These are phyloP conservation scores for Hippophae tibetana DNA, from an alignment of 306 rosid species.

Conservation along the genomic window DNA sequence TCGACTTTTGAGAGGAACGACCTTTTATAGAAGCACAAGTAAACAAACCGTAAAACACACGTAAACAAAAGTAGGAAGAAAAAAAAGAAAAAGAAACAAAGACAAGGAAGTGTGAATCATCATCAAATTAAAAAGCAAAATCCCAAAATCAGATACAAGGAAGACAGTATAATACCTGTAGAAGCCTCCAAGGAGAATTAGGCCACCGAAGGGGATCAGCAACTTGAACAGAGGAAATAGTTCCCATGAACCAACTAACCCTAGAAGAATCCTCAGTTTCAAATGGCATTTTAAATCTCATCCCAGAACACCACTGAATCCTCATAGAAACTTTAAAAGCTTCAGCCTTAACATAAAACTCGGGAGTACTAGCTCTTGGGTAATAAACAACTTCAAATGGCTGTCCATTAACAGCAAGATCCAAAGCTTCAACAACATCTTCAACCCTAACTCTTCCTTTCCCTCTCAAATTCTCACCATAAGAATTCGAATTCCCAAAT, in stretches of 20 bases:
- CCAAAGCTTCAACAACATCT: constrained; percentile 60
- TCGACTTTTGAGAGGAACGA: too few relatives aligned
- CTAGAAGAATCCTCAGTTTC: constrained; percentile 95
- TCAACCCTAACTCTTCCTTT: constrained; percentile 53
- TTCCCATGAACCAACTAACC: constrained; percentile 98
- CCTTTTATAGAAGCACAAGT: too few relatives aligned
- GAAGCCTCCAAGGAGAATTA: constrained; percentile 95
- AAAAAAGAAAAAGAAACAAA: too few relatives aligned
- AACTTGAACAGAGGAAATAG: constrained; percentile 75
- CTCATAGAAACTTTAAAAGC: constrained; percentile 69
- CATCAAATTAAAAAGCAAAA: too few relatives aligned
- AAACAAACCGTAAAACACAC: too few relatives aligned
- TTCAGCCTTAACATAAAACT: constrained; percentile 68
- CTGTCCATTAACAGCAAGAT: constrained; percentile 51
- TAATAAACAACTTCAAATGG: constrained; percentile 72
- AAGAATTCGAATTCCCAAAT: constrained; percentile 29
- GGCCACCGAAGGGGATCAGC: constrained; percentile 87
- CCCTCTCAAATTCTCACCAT: constrained; percentile 25
- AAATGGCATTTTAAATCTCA: constrained; percentile 98
- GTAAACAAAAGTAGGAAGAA: too few relatives aligned
- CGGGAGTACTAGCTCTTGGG: constrained; percentile 80
- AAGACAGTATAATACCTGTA: constrained; percentile 45
- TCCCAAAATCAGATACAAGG: too few relatives aligned
- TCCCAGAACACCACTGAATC: constrained; percentile 78
- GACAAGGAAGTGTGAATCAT: too few relatives aligned